A percentile compares a stretch with the other conserved stretches of the same genome.
phyloP scores from a whole-genome alignment of 192 early-diverging fungal species.

The Dimargaris cristalligena region DNA sequence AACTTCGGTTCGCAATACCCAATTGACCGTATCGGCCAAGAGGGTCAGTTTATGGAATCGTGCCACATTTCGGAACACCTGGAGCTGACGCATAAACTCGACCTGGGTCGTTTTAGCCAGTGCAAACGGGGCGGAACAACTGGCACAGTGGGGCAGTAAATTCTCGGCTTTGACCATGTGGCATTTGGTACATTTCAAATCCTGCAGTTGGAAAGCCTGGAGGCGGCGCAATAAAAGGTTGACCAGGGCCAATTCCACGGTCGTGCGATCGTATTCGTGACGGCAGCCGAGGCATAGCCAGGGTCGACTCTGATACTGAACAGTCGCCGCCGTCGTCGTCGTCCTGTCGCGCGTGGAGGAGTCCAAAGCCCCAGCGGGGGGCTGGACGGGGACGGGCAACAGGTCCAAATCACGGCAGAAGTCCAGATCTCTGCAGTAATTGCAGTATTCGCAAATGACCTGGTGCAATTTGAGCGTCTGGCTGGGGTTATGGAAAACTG shows the following conservation, averaged over 20 bases:
- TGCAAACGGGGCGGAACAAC: conserved; percentile 48
- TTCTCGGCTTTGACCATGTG: conserved; percentile 64
- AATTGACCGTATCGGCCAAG: conserved; percentile 37
- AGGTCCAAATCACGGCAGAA: conserved; percentile 67
- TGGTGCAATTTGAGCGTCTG: conserved; percentile 56
- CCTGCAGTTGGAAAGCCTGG: conserved; percentile 75
- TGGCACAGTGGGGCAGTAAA: conserved; percentile 46
- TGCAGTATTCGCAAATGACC: conserved; percentile 80
- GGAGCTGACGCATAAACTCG: conserved; percentile 36
- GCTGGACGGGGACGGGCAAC: conserved; percentile 27
- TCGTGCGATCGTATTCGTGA: conserved; percentile 54
- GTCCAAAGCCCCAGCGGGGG: conserved; percentile 12
- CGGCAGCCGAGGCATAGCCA: conserved; percentile 71
- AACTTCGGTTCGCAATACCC: conserved; percentile 16
- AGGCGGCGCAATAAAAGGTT: conserved; percentile 47
- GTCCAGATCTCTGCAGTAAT: conserved; percentile 72
- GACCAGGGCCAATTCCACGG: conserved; percentile 72
- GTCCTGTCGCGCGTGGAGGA: conserved; percentile 4
- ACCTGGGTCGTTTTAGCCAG: conserved; percentile 25
- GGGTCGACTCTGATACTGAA: conserved; percentile 13
- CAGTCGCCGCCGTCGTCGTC: not conserved
- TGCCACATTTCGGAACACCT: conserved; percentile 46
- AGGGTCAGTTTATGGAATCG: conserved; percentile 35
- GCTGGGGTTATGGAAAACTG: conserved; percentile 72
- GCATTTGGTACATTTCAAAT: conserved; percentile 68